A percentile compares a stretch with the other conserved stretches of the same genome.
These are phyloP conservation scores for Cyathus striatus DNA, from an alignment of 768 basidiomycete species.

Conservation along the genomic window DNA sequence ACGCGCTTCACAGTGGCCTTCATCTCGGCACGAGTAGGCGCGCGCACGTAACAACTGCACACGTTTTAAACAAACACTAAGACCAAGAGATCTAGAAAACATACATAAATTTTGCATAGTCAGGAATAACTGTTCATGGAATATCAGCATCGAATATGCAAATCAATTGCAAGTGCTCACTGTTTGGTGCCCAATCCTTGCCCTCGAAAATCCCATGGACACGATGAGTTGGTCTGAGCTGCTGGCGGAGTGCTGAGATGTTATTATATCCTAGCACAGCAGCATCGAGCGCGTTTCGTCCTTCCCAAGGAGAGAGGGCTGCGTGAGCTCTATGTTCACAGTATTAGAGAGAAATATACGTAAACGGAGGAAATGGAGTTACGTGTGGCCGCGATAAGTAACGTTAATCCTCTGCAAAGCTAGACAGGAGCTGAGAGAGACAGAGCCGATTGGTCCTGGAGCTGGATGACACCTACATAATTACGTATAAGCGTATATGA, in stretches of 20 bases:
- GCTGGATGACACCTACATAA: slow-evolving; percentile 82
- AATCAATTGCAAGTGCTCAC: slow-evolving; percentile 33
- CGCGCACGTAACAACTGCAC: slow-evolving; percentile 66
- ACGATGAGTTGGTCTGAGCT: slow-evolving; percentile 70
- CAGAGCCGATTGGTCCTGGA: slow-evolving; percentile 65
- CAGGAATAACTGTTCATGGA: slow-evolving; percentile 63
- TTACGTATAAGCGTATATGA: too few relatives aligned
- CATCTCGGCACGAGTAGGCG: slow-evolving; percentile 60
- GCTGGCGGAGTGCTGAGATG: slow-evolving; percentile 77
- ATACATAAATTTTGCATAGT: slow-evolving; percentile 69
- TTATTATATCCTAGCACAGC: slow-evolving; percentile 83
- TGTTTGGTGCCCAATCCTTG: slow-evolving; percentile 68
- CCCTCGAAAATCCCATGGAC: slow-evolving; percentile 80
- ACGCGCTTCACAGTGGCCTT: slow-evolving; percentile 55
- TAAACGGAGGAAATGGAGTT: slow-evolving; percentile 10
- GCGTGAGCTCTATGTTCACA: slow-evolving; percentile 60
- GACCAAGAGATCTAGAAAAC: slow-evolving; percentile 11
- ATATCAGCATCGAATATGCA: background rate
- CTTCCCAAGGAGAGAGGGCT: slow-evolving; percentile 80
- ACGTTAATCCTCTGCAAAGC: slow-evolving; percentile 56
- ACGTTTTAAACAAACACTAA: background rate
- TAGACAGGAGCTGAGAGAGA: slow-evolving; percentile 59
- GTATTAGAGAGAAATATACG: background rate
- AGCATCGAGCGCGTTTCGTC: slow-evolving; percentile 78
- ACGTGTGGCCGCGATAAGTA: slow-evolving; percentile 76